Evolutionary conservation across 2,329 filamentous ascomycete genomes (phyloP), one percentile per base, ranked within the genome.

Genomic region (Orbilia javanica): DNA sequence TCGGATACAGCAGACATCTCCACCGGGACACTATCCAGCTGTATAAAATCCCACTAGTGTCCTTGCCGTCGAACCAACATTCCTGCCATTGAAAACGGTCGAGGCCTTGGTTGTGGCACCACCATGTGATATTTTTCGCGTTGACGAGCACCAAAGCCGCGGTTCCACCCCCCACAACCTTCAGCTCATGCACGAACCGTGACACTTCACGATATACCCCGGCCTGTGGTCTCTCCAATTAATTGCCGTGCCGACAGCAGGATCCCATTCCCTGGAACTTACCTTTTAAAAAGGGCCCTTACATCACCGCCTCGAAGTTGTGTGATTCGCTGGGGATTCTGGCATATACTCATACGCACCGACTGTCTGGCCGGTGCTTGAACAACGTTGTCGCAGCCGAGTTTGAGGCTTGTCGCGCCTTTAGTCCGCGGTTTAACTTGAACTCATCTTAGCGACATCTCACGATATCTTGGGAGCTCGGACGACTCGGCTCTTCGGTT

Each of bases 71-170:
- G 66, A 39, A 27, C 27, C 29, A 60, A 42, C 73, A 77, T 77
- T 77, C 73, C 25, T 42, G 48, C 20, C 20, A 50, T 77, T 50
- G 73, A 57, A 77, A 77, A 44, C 73, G 55, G 34, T n/a, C 27
- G 42, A 20, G 48, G 11, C 53, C 34, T 39, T 50, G 69, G 48
- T 48, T 78, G 74, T 78, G 74, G 53, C 67, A 72, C 74, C 74
- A 31, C 65, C 74, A 78, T 78, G 67, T 78, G 74, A 77, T 77
- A 77, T 70, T 77, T 69, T 70, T 71, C 73, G 73, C 60, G 73
- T 77, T 70, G 66, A 8, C 44, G n/a, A 25, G 31, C 46, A 50
- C 18, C 25, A 46, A 60, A 78, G 74, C 74, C 74, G 74, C 74
- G 74, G 74, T 67, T 67, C 52, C 15, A 50, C 18, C 50, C 25